phyloP scores from a whole-genome alignment of 805 yeast genomes.

The Metschnikowia henanensis region DNA sequence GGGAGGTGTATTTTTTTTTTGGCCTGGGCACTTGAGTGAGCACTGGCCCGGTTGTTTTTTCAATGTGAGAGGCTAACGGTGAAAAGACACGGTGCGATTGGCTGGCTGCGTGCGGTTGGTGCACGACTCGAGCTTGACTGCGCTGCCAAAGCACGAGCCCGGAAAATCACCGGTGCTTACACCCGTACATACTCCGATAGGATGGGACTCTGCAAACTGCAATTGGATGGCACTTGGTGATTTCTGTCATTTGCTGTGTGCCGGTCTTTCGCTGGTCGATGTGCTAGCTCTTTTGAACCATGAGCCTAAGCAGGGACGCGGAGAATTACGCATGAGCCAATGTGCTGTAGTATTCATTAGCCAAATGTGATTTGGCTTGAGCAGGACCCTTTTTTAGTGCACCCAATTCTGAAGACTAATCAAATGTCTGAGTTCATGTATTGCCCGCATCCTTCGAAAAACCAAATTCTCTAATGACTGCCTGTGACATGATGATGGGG shows the following conservation, averaged over 20 bases:
- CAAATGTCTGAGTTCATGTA: no score
- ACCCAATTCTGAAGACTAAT: no score
- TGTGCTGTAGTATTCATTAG: no score
- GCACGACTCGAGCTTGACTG: conserved; percentile 14
- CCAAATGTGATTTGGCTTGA: no score
- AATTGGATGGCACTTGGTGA: background rate
- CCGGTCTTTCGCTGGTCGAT: background rate
- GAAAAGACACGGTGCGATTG: conserved; percentile 23
- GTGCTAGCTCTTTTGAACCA: no score
- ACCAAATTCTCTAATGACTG: no score
- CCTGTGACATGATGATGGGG: no score
- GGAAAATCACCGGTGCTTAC: background rate
- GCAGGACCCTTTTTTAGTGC: no score
- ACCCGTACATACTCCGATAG: conserved; percentile 1
- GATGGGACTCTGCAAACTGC: background rate
- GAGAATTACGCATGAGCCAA: no score
- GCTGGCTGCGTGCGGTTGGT: conserved; percentile 17
- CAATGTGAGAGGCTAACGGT: conserved; percentile 12
- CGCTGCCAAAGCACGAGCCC: background rate
- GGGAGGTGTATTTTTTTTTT: conserved; percentile 8
- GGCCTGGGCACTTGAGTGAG: conserved; percentile 4
- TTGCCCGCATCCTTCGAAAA: no score
- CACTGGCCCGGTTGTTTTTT: conserved; percentile 9
- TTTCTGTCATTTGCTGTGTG: background rate
- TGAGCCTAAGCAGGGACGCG: no score